Evolutionary conservation across 2,329 filamentous ascomycete genomes (phyloP), one percentile per base, ranked within the genome.

Genomic region (Claviceps quebecensis): DNA sequence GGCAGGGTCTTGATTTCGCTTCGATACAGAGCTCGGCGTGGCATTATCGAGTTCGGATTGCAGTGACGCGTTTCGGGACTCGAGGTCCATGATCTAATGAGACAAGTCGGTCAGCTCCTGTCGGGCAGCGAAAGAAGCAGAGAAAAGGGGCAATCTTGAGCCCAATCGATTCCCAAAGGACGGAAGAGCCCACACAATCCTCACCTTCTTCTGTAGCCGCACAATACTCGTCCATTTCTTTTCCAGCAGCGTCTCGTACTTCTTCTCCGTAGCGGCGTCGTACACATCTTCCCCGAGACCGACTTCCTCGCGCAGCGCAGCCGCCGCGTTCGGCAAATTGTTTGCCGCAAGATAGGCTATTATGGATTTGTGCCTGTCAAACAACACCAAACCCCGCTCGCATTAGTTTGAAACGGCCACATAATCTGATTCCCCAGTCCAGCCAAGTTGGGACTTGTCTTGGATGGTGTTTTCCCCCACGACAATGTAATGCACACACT

Each of bases 201-300:
- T 48, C 69, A 86, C 87, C 86, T 95, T 97, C 70, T 95, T 96
- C 70, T 97, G 91, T 67, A 97, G 69, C 55, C 91, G 79, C 61
- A 96, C 89, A 29, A 97, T 86, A 61, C 88, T 93, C 19, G 91
- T 97, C 91, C 91, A 97, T 74, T 97, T 97, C 78, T 95, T 96
- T 75, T 97, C 91, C 58, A 97, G 70, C 29, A 97, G 70, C 1
- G 87, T 86, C 69, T 95, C 89, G 71, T 96, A 97, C 70, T 95
- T 95, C 73, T 95, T 95, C 49, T 84, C 78, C 19, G 87, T 95
- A 17, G 79, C 77, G 55, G 86, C 75, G 64, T 95, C 88, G 61
- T 94, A 90, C 47, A 71, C 70, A 51, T 78, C 69, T 57, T 86
- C 80, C 49, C 81, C 77, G 4, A 95, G 76, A 51, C 77, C 76